Conservation (phyloP, 768 basidiomycete species). For the Omphalotus guepiniiformis region DNA sequence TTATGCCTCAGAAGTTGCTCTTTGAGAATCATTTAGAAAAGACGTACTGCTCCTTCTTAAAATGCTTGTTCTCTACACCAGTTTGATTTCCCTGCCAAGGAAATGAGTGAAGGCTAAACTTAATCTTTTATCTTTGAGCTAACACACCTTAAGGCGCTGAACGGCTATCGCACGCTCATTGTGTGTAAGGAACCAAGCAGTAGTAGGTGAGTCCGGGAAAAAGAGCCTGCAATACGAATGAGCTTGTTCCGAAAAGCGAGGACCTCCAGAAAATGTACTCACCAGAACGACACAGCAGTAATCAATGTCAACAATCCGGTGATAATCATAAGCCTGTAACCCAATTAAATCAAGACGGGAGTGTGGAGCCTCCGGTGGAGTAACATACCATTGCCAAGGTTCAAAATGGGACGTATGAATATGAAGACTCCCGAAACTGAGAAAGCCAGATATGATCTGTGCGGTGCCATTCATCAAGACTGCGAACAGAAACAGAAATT, state of each 20-base stretch:
- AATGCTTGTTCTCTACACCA: constrained; percentile 77
- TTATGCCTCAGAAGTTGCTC: neutral
- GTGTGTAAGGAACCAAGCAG: constrained; percentile 64
- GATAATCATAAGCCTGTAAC: constrained; percentile 67
- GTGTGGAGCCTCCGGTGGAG: neutral
- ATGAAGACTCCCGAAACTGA: constrained; percentile 62
- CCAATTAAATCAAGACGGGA: too few relatives aligned
- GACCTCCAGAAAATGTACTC: constrained; percentile 14
- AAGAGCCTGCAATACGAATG: constrained; percentile 48
- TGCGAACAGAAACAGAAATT: constrained; percentile 18
- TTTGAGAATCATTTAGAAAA: neutral
- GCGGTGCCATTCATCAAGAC: constrained; percentile 78
- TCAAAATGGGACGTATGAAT: constrained; percentile 52
- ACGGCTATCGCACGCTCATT: constrained; percentile 68
- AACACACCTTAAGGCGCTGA: constrained; percentile 52
- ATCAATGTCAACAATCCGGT: constrained; percentile 65
- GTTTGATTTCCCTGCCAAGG: constrained; percentile 63
- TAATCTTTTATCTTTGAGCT: neutral
- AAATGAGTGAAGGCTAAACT: neutral
- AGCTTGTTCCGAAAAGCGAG: constrained; percentile 2
- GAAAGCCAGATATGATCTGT: constrained; percentile 63
- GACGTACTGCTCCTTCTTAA: constrained; percentile 74
- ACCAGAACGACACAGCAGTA: constrained; percentile 61
- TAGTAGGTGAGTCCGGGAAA: constrained; percentile 80
- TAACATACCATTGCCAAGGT: constrained; percentile 71